Conservation (phyloP, 768 basidiomycete genomes). For the Collybiopsis confluens region DNA sequence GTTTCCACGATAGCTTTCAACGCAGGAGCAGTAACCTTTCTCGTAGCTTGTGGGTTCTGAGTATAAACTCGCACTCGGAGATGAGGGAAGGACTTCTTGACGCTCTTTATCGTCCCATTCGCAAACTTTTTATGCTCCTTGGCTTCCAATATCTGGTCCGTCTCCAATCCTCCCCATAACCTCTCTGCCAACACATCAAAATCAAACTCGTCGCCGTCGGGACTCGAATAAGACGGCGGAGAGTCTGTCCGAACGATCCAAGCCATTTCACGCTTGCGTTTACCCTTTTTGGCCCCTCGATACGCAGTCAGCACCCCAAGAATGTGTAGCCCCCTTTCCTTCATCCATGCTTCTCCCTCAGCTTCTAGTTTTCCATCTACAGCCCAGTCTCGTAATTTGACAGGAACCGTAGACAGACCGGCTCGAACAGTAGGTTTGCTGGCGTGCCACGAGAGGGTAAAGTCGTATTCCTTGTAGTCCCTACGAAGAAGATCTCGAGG, state of each 20-base stretch:
- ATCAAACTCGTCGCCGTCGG: conserved; percentile 18
- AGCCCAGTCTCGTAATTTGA: conserved; percentile 58
- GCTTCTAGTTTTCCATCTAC: conserved; percentile 37
- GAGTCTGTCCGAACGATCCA: conserved; percentile 52
- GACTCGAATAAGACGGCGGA: conserved; percentile 9
- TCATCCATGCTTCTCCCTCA: conserved; percentile 54
- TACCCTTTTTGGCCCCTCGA: conserved; percentile 34
- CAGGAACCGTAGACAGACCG: conserved; percentile 81
- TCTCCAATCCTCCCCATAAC: conserved; percentile 60
- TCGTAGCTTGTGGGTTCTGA: conserved; percentile 58
- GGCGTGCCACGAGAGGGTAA: conserved; percentile 36
- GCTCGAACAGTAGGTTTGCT: conserved; percentile 43
- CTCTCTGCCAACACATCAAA: conserved; percentile 38
- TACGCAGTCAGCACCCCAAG: conserved; percentile 82
- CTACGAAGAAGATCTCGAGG: conserved; percentile 79
- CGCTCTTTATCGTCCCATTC: conserved; percentile 25
- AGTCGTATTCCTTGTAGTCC: conserved; percentile 91
- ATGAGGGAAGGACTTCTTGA: conserved; percentile 21
- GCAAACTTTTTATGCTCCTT: conserved; percentile 44
- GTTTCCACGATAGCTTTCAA: conserved; percentile 56
- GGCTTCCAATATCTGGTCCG: conserved; percentile 44
- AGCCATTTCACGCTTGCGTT: conserved; percentile 36
- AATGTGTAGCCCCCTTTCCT: conserved; percentile 55
- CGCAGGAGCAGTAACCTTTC: conserved; percentile 66
- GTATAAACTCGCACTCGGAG: conserved; percentile 51